Evolutionary conservation across 108 stramenopile genomes (phyloP).

Genomic region (Nitzschia inconspicua): DNA sequence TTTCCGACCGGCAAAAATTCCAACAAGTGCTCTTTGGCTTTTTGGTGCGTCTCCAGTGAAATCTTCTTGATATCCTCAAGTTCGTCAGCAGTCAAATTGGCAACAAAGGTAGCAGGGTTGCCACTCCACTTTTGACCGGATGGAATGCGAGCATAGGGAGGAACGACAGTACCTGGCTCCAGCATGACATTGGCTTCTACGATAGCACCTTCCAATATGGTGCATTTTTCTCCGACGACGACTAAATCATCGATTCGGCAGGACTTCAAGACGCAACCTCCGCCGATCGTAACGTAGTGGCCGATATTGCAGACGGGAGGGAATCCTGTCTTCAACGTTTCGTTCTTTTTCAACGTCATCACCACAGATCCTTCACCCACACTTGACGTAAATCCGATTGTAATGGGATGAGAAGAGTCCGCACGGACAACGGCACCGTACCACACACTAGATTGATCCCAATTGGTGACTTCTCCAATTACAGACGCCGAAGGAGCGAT

Average conservation of each 20-base stretch:
- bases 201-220: constrained; percentile 84
- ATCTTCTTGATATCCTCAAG: constrained; percentile 61
- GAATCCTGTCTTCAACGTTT: constrained; percentile 64
- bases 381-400: constrained; percentile 79
- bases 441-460: constrained; percentile 94
- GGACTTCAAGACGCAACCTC: constrained; percentile 75
- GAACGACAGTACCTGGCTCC: constrained; percentile 90
- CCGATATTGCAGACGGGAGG: constrained; percentile 83
- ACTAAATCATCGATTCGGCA: constrained; percentile 85
- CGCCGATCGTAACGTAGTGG: constrained; percentile 79
- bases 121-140: constrained; percentile 90
- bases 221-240: constrained; percentile 83
- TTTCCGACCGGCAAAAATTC: constrained; percentile 90
- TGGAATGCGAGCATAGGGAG: constrained; percentile 81
- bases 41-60: constrained; percentile 55
- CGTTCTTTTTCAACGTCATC: constrained; percentile 63
- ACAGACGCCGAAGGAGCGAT: constrained; percentile 96
- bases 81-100: constrained; percentile 69
- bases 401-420: constrained; percentile 77
- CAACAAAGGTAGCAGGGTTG: constrained; percentile 84
- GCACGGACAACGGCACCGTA: constrained; percentile 96
- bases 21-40: constrained; percentile 78
- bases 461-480: constrained; percentile 95
- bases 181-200: constrained; percentile 83
- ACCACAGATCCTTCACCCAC: constrained; percentile 91